Evolutionary conservation across 2,329 filamentous ascomycete genomes (phyloP).

Genomic region (Mycosphaerella sp.): DNA sequence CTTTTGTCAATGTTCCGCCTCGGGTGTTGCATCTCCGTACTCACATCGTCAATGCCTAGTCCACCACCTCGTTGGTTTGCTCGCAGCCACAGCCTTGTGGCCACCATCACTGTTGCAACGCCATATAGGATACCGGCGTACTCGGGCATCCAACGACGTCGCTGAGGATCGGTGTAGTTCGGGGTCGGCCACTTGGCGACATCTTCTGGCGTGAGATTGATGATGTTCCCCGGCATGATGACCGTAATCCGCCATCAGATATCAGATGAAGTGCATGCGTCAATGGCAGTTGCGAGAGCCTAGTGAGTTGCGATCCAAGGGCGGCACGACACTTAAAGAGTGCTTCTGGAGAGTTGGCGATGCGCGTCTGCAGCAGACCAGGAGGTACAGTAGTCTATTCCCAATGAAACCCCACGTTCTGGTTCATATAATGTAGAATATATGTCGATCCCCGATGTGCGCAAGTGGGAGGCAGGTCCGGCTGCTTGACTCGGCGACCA

Average conservation of each 20-base stretch:
- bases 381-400: constrained; percentile 3
- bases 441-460: constrained; percentile 8
- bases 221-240: constrained; percentile 30
- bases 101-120: constrained; percentile 26
- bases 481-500: not conserved
- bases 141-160: constrained; percentile 31
- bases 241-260: constrained; percentile 21
- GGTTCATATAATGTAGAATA: not conserved
- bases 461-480: not conserved
- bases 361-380: not conserved
- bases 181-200: constrained; percentile 32
- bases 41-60: constrained; percentile 32
- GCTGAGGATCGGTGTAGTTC: constrained; percentile 29
- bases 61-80: constrained; percentile 25
- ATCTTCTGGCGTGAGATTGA: constrained; percentile 24
- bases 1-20: not conserved
- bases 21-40: not conserved
- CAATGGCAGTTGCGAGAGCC: not conserved
- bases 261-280: not conserved
- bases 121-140: constrained; percentile 28
- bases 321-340: not conserved
- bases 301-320: not conserved
- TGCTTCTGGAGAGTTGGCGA: too few relatives aligned
- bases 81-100: constrained; percentile 29
- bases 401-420: constrained; percentile 2